Evolutionary conservation across 108 stramenopile species (phyloP).

Genomic region (Nannochloropsis gaditana): DNA sequence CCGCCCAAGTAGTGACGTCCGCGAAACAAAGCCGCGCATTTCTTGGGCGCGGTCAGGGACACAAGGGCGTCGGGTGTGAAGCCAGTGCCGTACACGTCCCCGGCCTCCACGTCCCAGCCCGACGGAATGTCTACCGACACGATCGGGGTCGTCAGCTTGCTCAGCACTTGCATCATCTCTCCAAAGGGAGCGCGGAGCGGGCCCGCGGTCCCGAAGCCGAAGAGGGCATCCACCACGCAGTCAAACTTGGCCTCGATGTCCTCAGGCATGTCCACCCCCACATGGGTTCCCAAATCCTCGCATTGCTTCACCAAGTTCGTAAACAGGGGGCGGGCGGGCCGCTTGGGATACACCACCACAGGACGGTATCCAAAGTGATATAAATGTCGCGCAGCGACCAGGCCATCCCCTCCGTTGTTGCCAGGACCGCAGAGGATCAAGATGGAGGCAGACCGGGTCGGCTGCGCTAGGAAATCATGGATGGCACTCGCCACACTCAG

Average conservation of each 20-base stretch:
- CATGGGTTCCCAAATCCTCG: conserved; percentile 67
- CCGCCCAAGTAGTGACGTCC: conserved; percentile 86
- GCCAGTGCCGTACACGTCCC: conserved; percentile 29
- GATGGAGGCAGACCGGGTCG: conserved; percentile 60
- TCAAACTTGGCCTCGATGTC: conserved; percentile 50
- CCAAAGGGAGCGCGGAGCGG: conserved; percentile 78
- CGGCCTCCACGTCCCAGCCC: conserved; percentile 79
- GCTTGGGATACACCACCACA: conserved; percentile 81
- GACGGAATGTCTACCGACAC: conserved; percentile 84
- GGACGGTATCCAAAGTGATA: conserved; percentile 76
- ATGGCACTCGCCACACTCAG: conserved; percentile 69
- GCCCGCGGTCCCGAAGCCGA: conserved; percentile 89
- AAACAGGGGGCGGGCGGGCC: conserved; percentile 49
- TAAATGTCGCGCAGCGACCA: conserved; percentile 94
- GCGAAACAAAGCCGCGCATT: conserved; percentile 58
- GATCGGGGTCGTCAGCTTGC: conserved; percentile 49
- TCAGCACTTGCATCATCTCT: conserved; percentile 62
- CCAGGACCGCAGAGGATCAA: conserved; percentile 81
- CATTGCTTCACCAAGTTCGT: conserved; percentile 78
- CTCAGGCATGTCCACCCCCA: conserved; percentile 61
- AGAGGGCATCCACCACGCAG: conserved; percentile 89
- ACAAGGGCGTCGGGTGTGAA: conserved; percentile 66
- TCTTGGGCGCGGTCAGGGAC: conserved; percentile 85
- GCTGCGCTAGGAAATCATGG: background rate
- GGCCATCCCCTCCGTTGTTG: conserved; percentile 99